phyloP scores from a whole-genome alignment of 179 eudicot species.

The Amaranthus tricolor region DNA sequence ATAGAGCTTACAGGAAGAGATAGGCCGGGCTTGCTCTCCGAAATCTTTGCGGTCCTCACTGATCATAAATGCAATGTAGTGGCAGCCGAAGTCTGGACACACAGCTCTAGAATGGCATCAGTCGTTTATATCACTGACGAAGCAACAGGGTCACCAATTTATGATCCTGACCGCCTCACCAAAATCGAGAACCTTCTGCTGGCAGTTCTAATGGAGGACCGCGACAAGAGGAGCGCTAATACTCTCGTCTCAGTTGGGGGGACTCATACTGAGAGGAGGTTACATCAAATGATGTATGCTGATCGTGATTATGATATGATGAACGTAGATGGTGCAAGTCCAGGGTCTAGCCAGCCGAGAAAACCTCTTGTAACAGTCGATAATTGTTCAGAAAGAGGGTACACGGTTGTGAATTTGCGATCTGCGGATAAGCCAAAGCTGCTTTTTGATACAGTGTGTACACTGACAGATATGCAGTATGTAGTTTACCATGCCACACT shows the following conservation, averaged over 20 bases:
- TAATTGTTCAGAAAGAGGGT: constrained; percentile 65
- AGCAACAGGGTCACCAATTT: constrained; percentile 50
- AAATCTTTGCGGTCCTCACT: constrained; percentile 73
- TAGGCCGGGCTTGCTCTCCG: constrained; percentile 86
- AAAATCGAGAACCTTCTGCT: constrained; percentile 71
- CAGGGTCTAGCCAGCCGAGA: constrained; percentile 30
- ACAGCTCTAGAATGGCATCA: constrained; percentile 85
- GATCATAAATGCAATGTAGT: constrained; percentile 80
- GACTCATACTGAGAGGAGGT: constrained; percentile 75
- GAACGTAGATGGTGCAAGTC: constrained; percentile 14
- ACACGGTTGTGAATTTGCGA: constrained; percentile 65
- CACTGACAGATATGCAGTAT: constrained; percentile 91
- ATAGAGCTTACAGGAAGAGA: constrained; percentile 85
- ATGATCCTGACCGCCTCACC: constrained; percentile 51
- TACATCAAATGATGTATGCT: constrained; percentile 92
- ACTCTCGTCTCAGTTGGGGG: constrained; percentile 65
- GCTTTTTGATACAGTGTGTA: constrained; percentile 79
- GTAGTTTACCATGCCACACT: constrained; percentile 87
- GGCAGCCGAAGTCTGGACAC: constrained; percentile 94
- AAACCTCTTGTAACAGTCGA: constrained; percentile 64
- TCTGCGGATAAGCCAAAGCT: constrained; percentile 84
- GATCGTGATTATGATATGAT: constrained; percentile 76
- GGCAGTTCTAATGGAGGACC: constrained; percentile 61
- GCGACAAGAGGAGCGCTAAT: constrained; percentile 63
- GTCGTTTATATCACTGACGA: constrained; percentile 77